These are phyloP conservation scores for Colletotrichum kahawae DNA, from an alignment of 2,329 filamentous ascomycete species.

Conservation along the genomic window DNA sequence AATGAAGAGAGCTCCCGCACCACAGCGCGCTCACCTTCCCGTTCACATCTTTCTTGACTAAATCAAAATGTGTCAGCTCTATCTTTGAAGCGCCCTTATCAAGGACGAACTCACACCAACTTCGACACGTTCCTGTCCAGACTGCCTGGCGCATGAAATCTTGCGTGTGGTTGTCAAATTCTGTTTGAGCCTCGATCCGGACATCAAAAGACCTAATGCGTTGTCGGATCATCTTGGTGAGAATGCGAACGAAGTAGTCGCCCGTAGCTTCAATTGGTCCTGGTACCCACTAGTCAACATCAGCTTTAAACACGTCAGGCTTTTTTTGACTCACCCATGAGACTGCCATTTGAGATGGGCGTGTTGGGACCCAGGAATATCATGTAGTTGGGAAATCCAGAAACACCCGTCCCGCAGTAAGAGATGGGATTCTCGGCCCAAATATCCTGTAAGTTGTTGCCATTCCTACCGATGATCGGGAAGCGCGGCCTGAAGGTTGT, in stretches of 20 bases:
- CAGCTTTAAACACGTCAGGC: not conserved
- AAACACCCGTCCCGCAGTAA: not conserved
- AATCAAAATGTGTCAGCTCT: too few relatives aligned
- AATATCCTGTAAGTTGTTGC: rapidly evolving
- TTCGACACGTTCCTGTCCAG: not conserved
- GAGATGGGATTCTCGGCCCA: not conserved
- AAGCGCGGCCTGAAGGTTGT: not conserved
- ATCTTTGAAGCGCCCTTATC: too few relatives aligned
- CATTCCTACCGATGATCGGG: not conserved
- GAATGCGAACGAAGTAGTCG: not conserved
- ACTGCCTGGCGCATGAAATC: not conserved
- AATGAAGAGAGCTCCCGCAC: not conserved
- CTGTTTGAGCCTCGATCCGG: not conserved
- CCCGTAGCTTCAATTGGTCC: not conserved
- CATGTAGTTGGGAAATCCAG: not conserved
- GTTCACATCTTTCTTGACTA: not conserved
- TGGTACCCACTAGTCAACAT: not conserved
- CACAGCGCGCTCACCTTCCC: not conserved
- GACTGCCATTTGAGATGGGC: not conserved
- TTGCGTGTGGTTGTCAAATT: not conserved
- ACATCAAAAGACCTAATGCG: not conserved
- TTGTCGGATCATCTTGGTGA: not conserved
- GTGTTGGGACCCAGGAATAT: not conserved
- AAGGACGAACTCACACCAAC: not conserved
- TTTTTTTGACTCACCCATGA: not conserved